A percentile compares a stretch with the other conserved stretches of the same genome.
These are phyloP conservation scores for Pythium oligandrum DNA, from an alignment of 352 stramenopile genomes.

Conservation along the genomic window DNA sequence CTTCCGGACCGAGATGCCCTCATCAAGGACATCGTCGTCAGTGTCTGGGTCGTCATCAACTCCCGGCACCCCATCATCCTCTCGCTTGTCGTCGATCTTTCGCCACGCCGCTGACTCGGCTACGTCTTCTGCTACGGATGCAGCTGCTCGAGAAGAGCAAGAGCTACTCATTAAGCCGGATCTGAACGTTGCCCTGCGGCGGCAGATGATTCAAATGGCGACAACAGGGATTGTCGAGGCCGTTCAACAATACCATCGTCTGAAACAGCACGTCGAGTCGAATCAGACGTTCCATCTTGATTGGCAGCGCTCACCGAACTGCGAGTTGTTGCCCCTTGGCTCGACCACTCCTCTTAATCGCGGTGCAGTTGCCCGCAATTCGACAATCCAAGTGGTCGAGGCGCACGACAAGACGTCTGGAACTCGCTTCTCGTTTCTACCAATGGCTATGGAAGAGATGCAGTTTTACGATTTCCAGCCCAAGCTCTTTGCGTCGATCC, in stretches of 20 bases:
- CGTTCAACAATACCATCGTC: constrained; percentile 72
- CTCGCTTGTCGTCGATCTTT: constrained; percentile 1
- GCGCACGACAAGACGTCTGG: constrained; percentile 34
- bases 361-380: constrained; percentile 35
- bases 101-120: neutral
- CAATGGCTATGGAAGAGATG: constrained; percentile 73
- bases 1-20: constrained; percentile 6
- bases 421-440: constrained; percentile 58
- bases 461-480: constrained; percentile 87
- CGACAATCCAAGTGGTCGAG: constrained; percentile 64
- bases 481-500: constrained; percentile 73
- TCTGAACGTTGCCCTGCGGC: constrained; percentile 78
- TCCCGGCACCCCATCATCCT: neutral
- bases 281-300: constrained; percentile 83
- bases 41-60: constrained; percentile 2
- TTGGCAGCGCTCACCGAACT: constrained; percentile 67
- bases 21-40: constrained; percentile 7
- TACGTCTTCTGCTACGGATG: neutral
- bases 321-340: constrained; percentile 36
- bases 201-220: constrained; percentile 88
- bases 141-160: constrained; percentile 21
- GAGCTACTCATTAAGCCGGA: constrained; percentile 67
- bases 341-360: constrained; percentile 35
- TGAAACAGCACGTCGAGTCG: constrained; percentile 55
- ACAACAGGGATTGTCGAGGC: constrained; percentile 87